Percentiles rank a stretch among this genome's conserved stretches.
Evolutionary conservation across 257 asterid genomes (phyloP).

Genomic region (Nicotiana noctiflora): DNA sequence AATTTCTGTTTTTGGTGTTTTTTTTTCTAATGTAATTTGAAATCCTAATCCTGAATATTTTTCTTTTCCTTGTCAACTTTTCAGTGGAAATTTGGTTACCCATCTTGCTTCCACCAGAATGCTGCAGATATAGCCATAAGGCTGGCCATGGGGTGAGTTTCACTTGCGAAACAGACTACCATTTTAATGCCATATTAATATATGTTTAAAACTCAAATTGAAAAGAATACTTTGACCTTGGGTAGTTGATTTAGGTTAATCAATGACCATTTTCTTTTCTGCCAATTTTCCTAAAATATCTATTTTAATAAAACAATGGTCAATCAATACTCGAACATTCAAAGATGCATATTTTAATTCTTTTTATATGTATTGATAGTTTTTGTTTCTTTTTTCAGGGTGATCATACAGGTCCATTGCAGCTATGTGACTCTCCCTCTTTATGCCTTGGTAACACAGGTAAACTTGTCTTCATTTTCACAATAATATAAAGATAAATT

Average conservation of each 20-base stretch:
- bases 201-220: neutral
- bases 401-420: constrained; percentile 11
- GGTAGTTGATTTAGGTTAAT: no score
- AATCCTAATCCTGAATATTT: neutral
- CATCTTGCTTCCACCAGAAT: constrained; percentile 14
- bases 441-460: constrained; percentile 18
- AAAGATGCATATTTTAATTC: neutral
- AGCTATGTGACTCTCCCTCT: constrained; percentile 19
- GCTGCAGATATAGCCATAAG: constrained; percentile 14
- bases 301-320: neutral
- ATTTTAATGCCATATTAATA: neutral
- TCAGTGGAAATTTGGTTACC: constrained; percentile 9
- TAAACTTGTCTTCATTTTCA: neutral
- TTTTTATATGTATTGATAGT: neutral
- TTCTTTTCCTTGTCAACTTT: neutral
- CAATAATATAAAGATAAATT: neutral
- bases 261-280: neutral
- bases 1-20: neutral
- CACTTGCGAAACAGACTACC: neutral
- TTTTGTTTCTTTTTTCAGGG: neutral
- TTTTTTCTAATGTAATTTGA: neutral
- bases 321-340: neutral
- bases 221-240: no score
- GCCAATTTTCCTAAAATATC: neutral
- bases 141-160: constrained; percentile 20